These are phyloP conservation scores for Podaxis sp. DNA, from an alignment of 768 basidiomycete genomes.

Conservation along the genomic window DNA sequence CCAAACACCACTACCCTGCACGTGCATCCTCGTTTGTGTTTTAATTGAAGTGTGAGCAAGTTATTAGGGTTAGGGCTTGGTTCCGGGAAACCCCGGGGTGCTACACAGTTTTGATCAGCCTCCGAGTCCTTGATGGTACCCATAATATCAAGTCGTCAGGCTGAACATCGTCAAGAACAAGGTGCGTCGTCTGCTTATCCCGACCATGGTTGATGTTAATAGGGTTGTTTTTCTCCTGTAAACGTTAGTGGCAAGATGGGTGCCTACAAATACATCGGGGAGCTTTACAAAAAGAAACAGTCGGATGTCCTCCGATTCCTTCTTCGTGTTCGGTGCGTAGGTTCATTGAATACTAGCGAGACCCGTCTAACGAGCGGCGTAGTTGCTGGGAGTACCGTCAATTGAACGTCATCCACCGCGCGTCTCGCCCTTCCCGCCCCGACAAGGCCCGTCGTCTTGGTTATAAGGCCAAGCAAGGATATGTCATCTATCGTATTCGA, in stretches of 20 bases:
- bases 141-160: constrained; percentile 25
- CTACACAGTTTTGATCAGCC: constrained; percentile 35
- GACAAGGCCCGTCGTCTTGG: constrained; percentile 99
- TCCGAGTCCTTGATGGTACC: constrained; percentile 15
- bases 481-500: constrained; percentile 95
- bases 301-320: constrained; percentile 97
- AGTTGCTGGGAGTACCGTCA: constrained; percentile 99
- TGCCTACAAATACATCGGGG: constrained; percentile 94
- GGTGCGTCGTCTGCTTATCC: constrained; percentile 24
- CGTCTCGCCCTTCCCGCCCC: constrained; percentile 95
- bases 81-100: constrained; percentile 30
- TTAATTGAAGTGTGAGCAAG: not conserved
- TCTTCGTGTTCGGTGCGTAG: constrained; percentile 84
- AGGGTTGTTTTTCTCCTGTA: constrained; percentile 2
- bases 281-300: constrained; percentile 98
- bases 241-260: constrained; percentile 63
- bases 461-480: constrained; percentile 99
- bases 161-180: constrained; percentile 36
- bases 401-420: constrained; percentile 96
- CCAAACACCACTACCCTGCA: too few relatives aligned
- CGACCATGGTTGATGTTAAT: constrained; percentile 8
- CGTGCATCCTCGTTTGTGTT: too few relatives aligned
- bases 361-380: not conserved
- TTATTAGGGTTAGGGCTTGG: not conserved
- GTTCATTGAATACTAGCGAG: not conserved